These are phyloP conservation scores for Diaporthe capsici DNA, from an alignment of 2,329 filamentous ascomycete species.

Conservation along the genomic window DNA sequence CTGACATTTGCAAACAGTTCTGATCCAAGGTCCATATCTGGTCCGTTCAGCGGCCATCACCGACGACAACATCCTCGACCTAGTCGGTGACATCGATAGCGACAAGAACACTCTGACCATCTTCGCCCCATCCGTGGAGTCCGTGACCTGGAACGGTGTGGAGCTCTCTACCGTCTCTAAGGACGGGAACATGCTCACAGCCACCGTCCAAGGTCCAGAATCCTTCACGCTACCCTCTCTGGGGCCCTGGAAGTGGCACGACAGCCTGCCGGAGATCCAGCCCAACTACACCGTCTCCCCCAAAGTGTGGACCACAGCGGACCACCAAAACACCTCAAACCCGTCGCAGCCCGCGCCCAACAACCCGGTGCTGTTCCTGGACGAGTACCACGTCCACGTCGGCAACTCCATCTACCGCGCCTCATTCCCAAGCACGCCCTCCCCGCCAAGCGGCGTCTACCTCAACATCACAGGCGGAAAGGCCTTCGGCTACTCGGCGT, in stretches of 20 bases:
- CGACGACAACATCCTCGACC: slow-evolving; percentile 50
- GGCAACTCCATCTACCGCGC: slow-evolving; percentile 69
- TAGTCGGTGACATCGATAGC: slow-evolving; percentile 61
- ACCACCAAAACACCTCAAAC: slow-evolving; percentile 65
- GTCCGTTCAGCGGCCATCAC: slow-evolving; percentile 60
- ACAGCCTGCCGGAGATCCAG: slow-evolving; percentile 63
- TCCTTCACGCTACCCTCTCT: slow-evolving; percentile 57
- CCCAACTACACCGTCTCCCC: slow-evolving; percentile 58
- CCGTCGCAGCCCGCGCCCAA: slow-evolving; percentile 61
- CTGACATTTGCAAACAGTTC: slow-evolving; percentile 51
- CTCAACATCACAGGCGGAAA: slow-evolving; percentile 67
- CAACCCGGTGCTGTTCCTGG: slow-evolving; percentile 69
- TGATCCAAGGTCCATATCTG: slow-evolving; percentile 67
- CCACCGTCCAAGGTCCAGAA: slow-evolving; percentile 47
- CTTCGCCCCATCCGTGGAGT: slow-evolving; percentile 61
- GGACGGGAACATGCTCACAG: slow-evolving; percentile 48
- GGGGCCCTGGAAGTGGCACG: slow-evolving; percentile 60
- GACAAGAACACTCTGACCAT: slow-evolving; percentile 57
- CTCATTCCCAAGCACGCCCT: slow-evolving; percentile 59
- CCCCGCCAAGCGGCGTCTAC: slow-evolving; percentile 58
- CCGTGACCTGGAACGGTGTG: slow-evolving; percentile 67
- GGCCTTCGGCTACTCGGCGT: slow-evolving; percentile 70
- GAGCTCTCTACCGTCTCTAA: slow-evolving; percentile 49
- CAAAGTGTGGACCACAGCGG: slow-evolving; percentile 61
- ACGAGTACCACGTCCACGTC: slow-evolving; percentile 69